These are phyloP conservation scores for Thielaviopsis ethacetica DNA, from an alignment of 2,329 filamentous ascomycete species.

Conservation along the genomic window DNA sequence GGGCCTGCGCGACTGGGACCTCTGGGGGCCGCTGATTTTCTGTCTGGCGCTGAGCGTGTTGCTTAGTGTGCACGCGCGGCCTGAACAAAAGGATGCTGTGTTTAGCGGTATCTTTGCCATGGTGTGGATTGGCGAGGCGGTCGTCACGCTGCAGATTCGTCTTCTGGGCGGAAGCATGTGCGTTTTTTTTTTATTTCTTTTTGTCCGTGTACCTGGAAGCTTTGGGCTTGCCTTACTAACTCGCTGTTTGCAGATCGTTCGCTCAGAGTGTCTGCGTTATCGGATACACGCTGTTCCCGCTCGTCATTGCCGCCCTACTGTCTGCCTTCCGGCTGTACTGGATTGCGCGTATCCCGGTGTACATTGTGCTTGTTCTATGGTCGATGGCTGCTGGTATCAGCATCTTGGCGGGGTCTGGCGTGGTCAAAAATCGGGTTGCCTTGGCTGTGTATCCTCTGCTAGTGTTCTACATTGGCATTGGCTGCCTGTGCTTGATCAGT, in stretches of 20 bases:
- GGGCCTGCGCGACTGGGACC: constrained; percentile 87
- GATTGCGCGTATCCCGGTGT: constrained; percentile 77
- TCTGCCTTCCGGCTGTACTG: constrained; percentile 67
- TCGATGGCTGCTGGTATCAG: constrained; percentile 89
- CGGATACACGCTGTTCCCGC: constrained; percentile 91
- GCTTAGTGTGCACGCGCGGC: constrained; percentile 64
- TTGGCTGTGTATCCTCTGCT: constrained; percentile 90
- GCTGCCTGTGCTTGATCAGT: constrained; percentile 94
- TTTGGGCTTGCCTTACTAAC: background rate
- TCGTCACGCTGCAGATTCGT: constrained; percentile 97
- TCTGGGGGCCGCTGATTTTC: constrained; percentile 94
- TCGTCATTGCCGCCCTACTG: constrained; percentile 82
- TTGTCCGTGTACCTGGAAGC: background rate
- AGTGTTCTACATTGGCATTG: constrained; percentile 85
- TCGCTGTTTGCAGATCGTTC: constrained; percentile 53
- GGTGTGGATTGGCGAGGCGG: constrained; percentile 91
- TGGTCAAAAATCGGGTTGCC: constrained; percentile 84
- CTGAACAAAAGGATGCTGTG: constrained; percentile 69
- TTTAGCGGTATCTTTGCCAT: constrained; percentile 95
- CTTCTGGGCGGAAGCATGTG: constrained; percentile 93
- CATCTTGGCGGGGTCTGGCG: constrained; percentile 86
- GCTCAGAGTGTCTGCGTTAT: constrained; percentile 97
- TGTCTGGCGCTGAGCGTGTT: constrained; percentile 78
- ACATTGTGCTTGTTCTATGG: constrained; percentile 77
- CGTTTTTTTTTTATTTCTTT: constrained; percentile 23